Evolutionary conservation across 192 early-diverging fungal species (phyloP).

Genomic region (Coemansia furcata): DNA sequence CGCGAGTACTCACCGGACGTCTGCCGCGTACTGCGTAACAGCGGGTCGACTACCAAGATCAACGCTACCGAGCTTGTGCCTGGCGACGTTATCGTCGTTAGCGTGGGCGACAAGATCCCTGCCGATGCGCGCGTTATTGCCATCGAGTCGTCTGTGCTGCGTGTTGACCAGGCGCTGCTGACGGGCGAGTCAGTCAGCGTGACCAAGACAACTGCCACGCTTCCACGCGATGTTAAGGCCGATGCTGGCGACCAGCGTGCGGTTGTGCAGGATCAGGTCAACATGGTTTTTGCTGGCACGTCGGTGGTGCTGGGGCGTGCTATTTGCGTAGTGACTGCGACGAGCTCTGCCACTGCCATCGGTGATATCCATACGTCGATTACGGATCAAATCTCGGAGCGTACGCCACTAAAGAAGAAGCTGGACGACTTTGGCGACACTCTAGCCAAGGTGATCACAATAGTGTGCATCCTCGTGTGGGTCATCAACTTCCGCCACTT

Average conservation of each 20-base stretch:
- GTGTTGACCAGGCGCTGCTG: conserved; percentile 90
- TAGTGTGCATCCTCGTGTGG: conserved; percentile 90
- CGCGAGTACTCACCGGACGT: conserved; percentile 96
- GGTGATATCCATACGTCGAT: conserved; percentile 93
- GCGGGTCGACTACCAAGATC: conserved; percentile 60
- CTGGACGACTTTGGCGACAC: conserved; percentile 94
- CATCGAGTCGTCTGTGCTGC: conserved; percentile 83
- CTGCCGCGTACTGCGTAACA: conserved; percentile 84
- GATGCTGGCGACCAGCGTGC: conserved; percentile 31
- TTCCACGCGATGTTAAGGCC: conserved; percentile 53
- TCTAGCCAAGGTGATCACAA: conserved; percentile 68
- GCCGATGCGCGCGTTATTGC: conserved; percentile 87
- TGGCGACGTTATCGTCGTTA: conserved; percentile 92
- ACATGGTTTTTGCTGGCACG: conserved; percentile 97
- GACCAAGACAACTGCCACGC: conserved; percentile 66
- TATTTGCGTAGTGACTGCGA: conserved; percentile 81
- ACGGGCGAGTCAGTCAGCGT: conserved; percentile 96
- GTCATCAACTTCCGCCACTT: conserved; percentile 98
- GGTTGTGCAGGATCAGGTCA: conserved; percentile 95
- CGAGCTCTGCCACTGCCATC: conserved; percentile 87
- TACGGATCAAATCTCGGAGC: conserved; percentile 77
- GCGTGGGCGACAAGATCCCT: conserved; percentile 95
- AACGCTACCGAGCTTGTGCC: conserved; percentile 82
- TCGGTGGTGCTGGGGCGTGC: conserved; percentile 92
- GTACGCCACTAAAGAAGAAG: conserved; percentile 93